Base-by-base conservation (phyloP, 1,284 basidiomycete species). In the Leccinum pallidistipes region DNA sequence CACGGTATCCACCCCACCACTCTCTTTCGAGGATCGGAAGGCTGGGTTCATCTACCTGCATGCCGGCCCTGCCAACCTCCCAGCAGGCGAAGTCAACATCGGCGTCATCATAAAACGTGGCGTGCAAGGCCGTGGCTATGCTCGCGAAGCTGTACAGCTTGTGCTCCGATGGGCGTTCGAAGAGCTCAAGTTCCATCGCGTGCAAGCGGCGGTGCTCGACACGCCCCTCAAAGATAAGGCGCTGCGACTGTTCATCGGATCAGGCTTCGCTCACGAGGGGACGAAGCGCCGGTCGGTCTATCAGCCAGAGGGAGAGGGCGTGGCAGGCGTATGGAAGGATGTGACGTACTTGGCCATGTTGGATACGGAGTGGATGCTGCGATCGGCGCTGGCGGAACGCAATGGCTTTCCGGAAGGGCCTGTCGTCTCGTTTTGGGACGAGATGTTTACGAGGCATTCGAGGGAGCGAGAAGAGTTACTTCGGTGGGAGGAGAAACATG, bases 191-290 rank as follows among this genome's bases (percentile, higher is more conserved):
- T 82, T 81, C 63, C 86, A 88, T 65, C 83, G 87, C 55, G 76
- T 88, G 3, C 85, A 85, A 64, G 83, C 80, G 0, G 74, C 78
- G 9, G 66, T 87, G n/a, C 70, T 83, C 7, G 78, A 82, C 53
- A 70, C 75, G 43, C 67, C 74, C 9, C 70, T 69, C 31, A 82
- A 79, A 62, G 75, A 81, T 32, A 69, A 69, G 32, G 77, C 77
- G 0, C 62, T 81, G 18, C 74, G 73, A 16, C 62, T 85, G 12
- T 82, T 86, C 59, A 77, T 80, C 4, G 74, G 78, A 36, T 67
- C 76, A 74, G 82, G 82, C 7, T 88, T 90, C 68, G 70, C 70
- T 9, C 80, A 85, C 62, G 87, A 90, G 73, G 87, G 87, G 53
- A 81, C 78, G 12, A 80, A 80, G 51, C 80, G 86, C 29, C 79